Evolutionary conservation across 495 filamentous ascomycete species (phyloP).

Genomic region (Aspergillus indologenus): DNA sequence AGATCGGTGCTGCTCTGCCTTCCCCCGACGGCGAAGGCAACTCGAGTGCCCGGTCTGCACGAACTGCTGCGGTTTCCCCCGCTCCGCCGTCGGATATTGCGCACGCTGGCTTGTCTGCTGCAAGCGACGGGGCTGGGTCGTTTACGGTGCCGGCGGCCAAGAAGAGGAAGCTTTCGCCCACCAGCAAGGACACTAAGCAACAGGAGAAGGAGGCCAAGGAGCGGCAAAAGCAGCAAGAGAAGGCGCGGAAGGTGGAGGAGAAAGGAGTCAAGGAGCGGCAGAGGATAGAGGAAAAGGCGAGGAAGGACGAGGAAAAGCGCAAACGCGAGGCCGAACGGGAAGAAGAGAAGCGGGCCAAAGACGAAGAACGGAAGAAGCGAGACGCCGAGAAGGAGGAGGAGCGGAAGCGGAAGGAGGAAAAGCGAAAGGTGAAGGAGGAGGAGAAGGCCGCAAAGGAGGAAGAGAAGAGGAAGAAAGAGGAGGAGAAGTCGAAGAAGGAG

Average conservation of each 20-base stretch:
- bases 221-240: conserved; percentile 41
- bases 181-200: conserved; percentile 52
- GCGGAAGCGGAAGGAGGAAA: conserved; percentile 32
- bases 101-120: not conserved
- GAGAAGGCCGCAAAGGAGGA: conserved; percentile 49
- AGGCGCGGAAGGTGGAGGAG: conserved; percentile 45
- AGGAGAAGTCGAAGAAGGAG: conserved; percentile 66
- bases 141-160: conserved; percentile 31
- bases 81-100: conserved; percentile 3
- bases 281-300: conserved; percentile 46
- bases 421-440: conserved; percentile 60
- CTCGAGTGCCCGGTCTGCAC: not conserved
- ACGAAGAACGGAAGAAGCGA: conserved; percentile 34
- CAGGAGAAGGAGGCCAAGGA: conserved; percentile 53
- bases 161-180: conserved; percentile 52
- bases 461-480: conserved; percentile 40
- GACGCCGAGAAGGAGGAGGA: conserved; percentile 33
- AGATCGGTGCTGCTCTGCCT: not conserved
- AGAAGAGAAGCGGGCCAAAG: conserved; percentile 45
- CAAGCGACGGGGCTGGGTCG: not conserved
- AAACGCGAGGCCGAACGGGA: conserved; percentile 36
- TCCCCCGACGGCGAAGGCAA: not conserved
- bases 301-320: conserved; percentile 38
- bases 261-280: conserved; percentile 44
- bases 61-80: not conserved